Percentiles rank a stretch among this genome's conserved stretches.
phyloP scores from a whole-genome alignment of 2,329 filamentous ascomycete species.

The Clonostachys sp. region DNA sequence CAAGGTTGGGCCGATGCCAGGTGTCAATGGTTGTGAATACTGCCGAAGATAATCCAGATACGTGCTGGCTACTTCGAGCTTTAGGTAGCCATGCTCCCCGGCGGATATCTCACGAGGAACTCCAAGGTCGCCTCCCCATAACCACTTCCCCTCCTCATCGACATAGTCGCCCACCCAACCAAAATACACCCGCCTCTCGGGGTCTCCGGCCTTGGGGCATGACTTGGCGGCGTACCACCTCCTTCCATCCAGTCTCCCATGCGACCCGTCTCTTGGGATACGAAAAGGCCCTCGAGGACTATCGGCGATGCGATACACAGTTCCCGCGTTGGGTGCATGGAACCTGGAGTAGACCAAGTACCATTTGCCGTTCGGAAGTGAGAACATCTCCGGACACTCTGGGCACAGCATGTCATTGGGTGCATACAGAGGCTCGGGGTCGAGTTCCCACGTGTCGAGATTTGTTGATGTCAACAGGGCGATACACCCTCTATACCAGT shows the following conservation, averaged over 20 bases:
- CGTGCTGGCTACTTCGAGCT: conserved; percentile 14
- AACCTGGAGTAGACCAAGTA: conserved; percentile 25
- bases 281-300: conserved; percentile 25
- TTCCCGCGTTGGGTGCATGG: conserved; percentile 25
- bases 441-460: conserved; percentile 20
- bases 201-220: conserved; percentile 17
- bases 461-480: conserved; percentile 25
- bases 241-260: conserved; percentile 24
- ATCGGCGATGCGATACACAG: conserved; percentile 26
- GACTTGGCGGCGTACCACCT: conserved; percentile 30
- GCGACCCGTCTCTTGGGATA: conserved; percentile 22
- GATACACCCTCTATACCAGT: conserved; percentile 27
- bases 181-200: conserved; percentile 21
- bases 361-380: conserved; percentile 22
- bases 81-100: conserved; percentile 14
- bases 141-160: conserved; percentile 24
- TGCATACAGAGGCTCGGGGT: conserved; percentile 20
- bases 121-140: conserved; percentile 27
- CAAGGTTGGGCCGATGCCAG: conserved; percentile 6
- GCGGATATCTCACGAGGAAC: conserved; percentile 21
- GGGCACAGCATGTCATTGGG: conserved; percentile 27
- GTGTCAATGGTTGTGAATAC: neutral
- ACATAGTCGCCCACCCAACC: conserved; percentile 25
- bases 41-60: conserved; percentile 2
- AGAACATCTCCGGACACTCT: conserved; percentile 28